Conservation (phyloP, 2,329 filamentous ascomycete species). For the Ceratocystiopsis sp. region DNA sequence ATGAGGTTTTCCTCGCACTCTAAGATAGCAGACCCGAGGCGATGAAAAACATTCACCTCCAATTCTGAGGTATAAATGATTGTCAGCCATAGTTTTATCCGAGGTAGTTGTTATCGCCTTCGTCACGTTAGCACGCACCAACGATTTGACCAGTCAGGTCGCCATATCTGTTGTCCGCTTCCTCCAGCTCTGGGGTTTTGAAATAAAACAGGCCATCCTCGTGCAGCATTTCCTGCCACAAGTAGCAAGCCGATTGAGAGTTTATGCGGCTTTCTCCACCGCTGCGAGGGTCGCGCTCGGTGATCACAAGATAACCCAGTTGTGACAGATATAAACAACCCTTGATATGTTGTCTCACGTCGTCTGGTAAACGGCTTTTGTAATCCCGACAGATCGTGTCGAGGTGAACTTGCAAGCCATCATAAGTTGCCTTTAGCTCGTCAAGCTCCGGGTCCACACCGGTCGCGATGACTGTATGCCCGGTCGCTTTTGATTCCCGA, state of each 20-base stretch:
- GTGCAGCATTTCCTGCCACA: slow-evolving; percentile 48
- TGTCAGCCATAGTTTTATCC: neutral
- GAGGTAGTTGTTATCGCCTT: neutral
- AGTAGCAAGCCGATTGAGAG: no score
- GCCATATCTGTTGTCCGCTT: slow-evolving; percentile 66
- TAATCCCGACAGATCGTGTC: slow-evolving; percentile 36
- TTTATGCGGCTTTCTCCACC: no score
- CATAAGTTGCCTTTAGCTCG: slow-evolving; percentile 57
- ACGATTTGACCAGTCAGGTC: slow-evolving; percentile 76
- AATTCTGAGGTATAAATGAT: slow-evolving; percentile 31
- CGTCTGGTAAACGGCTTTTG: no score
- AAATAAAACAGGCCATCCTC: slow-evolving; percentile 62
- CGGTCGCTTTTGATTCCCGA: slow-evolving; percentile 51
- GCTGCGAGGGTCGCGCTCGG: no score
- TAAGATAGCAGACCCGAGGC: slow-evolving; percentile 54
- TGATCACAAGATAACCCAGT: slow-evolving; percentile 69
- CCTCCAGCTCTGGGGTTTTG: slow-evolving; percentile 67
- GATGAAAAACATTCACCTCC: slow-evolving; percentile 77
- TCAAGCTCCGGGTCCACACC: slow-evolving; percentile 65
- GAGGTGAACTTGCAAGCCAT: slow-evolving; percentile 60
- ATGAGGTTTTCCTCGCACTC: slow-evolving; percentile 49
- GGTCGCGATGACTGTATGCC: slow-evolving; percentile 53
- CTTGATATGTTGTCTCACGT: slow-evolving; percentile 21
- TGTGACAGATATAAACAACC: slow-evolving; percentile 87
- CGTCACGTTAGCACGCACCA: slow-evolving; percentile 29